Evolutionary conservation across 495 filamentous ascomycete genomes (phyloP).

Genomic region (Talaromyces trachyspermus): DNA sequence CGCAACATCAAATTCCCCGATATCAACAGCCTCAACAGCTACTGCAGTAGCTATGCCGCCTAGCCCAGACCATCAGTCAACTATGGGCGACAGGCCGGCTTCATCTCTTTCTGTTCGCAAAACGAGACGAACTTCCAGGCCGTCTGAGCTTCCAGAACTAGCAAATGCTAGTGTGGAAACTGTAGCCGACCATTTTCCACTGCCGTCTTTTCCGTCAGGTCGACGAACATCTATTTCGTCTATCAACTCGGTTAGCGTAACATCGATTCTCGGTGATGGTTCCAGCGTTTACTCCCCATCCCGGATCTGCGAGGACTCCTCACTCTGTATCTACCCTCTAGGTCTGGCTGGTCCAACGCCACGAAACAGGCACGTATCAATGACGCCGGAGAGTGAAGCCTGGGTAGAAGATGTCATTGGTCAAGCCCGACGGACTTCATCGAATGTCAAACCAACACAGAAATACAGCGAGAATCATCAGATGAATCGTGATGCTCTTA

Average conservation of each 20-base stretch:
- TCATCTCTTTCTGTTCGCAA: constrained; percentile 38
- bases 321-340: constrained; percentile 26
- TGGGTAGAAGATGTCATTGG: constrained; percentile 43
- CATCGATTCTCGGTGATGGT: constrained; percentile 20
- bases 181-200: constrained; percentile 22
- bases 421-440: constrained; percentile 34
- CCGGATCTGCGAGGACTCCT: constrained; percentile 15
- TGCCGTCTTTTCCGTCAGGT: constrained; percentile 18
- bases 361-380: constrained; percentile 34
- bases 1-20: constrained; percentile 23
- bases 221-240: constrained; percentile 35
- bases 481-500: background rate
- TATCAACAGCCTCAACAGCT: constrained; percentile 15
- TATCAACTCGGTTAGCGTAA: constrained; percentile 24
- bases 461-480: constrained; percentile 6
- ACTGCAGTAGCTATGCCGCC: constrained; percentile 20
- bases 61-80: constrained; percentile 32
- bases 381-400: constrained; percentile 44
- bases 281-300: constrained; percentile 18
- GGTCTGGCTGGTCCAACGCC: constrained; percentile 43
- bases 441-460: constrained; percentile 9
- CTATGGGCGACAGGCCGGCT: constrained; percentile 28
- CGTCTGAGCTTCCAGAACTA: constrained; percentile 26
- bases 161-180: constrained; percentile 22
- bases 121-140: constrained; percentile 30